Evolutionary conservation across 768 basidiomycete species (phyloP), one percentile per base, ranked within the genome.

Genomic region (Dentipellis fragilis): DNA sequence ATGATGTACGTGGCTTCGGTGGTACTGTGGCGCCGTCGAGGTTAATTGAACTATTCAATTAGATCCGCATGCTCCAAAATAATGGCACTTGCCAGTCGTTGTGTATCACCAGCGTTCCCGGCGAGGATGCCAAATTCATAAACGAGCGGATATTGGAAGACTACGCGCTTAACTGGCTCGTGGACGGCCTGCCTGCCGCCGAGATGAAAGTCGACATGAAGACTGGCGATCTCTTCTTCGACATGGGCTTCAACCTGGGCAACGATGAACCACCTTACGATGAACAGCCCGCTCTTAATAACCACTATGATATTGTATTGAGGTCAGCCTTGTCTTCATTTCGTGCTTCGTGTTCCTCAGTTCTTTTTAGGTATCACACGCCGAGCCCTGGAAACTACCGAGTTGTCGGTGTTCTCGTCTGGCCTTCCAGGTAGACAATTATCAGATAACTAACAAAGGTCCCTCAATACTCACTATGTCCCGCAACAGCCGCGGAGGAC

Each of bases 221-320:
- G 62, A 90, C 81, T 2, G 80, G 82, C n/a, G 91, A 95, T 39
- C 65, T 86, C 12, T 97, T 95, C 71, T 92, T 87, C 64, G 93
- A 95, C 71, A 87, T 91, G 73, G 89, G 94, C 0, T 97, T 97
- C 73, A 92, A 92, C 64, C 75, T 98, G n/a, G 93, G 91, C 3
- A 70, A 75, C 62, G 76, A 90, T 61, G 83, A 89, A 52, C 80
- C 71, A 48, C 69, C 70, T 49, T 77, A 74, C 59, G 73, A 77
- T 40, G 80, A 81, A 40, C 68, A 63, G 7, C 91, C 92, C 6
- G 82, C 80, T 12, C 69, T 97, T 55, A 87, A 97, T 67, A 98
- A 98, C 63, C 95, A 98, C 66, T 97, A 93, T 63, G 87, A 93
- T 62, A 84, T 93, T 55, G 81, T 88, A 46, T 67, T 93, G 55